Evolutionary conservation across 129 eudicot species (phyloP).

Genomic region (Artemisia argyi): DNA sequence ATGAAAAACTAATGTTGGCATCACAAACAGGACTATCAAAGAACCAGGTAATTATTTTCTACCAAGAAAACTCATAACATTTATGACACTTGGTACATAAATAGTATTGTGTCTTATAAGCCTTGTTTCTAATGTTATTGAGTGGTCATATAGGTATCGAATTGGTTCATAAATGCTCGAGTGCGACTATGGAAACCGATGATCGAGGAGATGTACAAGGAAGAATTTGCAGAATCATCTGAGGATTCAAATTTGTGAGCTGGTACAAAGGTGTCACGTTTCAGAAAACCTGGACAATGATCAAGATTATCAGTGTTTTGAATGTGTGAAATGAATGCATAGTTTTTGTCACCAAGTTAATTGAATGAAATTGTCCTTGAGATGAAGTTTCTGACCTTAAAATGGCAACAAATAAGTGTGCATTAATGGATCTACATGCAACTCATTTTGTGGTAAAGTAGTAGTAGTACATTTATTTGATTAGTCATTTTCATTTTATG

Average conservation of each 20-base stretch:
- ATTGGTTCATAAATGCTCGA: constrained; percentile 94
- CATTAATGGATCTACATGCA: constrained; percentile 32
- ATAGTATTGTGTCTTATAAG: too few relatives aligned
- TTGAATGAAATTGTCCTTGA: constrained; percentile 29
- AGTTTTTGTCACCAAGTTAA: constrained; percentile 34
- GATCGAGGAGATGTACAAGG: constrained; percentile 97
- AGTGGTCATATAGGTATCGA: constrained; percentile 52
- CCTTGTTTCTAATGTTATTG: constrained; percentile 7
- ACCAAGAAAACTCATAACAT: neutral
- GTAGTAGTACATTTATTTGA: constrained; percentile 26
- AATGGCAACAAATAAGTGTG: constrained; percentile 26
- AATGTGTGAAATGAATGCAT: constrained; percentile 26
- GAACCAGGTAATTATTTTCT: constrained; percentile 61
- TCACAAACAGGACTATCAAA: constrained; percentile 89
- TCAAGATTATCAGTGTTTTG: constrained; percentile 14
- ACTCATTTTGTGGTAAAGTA: constrained; percentile 26
- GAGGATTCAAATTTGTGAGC: constrained; percentile 47
- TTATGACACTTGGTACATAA: neutral
- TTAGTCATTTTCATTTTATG: constrained; percentile 27
- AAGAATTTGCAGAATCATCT: constrained; percentile 72
- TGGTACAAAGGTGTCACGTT: constrained; percentile 35
- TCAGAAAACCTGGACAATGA: constrained; percentile 31
- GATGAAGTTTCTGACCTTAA: constrained; percentile 33
- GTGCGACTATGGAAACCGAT: constrained; percentile 95
- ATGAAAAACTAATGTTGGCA: constrained; percentile 81